Evolutionary conservation across 148 eudicot species (phyloP).

Genomic region (Diospyros lotus): DNA sequence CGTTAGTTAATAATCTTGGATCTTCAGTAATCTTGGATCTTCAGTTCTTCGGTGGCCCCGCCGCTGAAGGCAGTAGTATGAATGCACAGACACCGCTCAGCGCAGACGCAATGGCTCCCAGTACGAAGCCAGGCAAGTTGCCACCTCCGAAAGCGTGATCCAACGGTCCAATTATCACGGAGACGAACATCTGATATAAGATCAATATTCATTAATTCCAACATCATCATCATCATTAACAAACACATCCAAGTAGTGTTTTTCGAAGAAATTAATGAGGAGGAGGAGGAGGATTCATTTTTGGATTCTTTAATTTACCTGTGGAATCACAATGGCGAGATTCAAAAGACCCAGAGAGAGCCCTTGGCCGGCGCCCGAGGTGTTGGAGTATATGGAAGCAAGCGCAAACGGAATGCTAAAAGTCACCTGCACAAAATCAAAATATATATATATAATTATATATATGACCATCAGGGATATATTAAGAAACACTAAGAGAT

Average conservation of each 20-base stretch:
- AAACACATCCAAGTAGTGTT: no score
- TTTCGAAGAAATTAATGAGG: no score
- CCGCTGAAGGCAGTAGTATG: slow-evolving; percentile 50
- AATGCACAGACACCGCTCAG: slow-evolving; percentile 52
- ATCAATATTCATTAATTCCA: no score
- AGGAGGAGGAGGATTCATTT: no score
- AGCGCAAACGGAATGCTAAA: slow-evolving; percentile 82
- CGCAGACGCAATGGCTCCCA: slow-evolving; percentile 55
- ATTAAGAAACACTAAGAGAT: not conserved
- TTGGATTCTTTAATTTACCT: slow-evolving; percentile 28
- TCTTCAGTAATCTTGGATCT: not conserved
- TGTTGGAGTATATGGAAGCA: slow-evolving; percentile 72
- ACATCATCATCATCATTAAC: no score
- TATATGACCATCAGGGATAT: not conserved
- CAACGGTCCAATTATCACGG: slow-evolving; percentile 61
- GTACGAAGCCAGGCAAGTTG: slow-evolving; percentile 65
- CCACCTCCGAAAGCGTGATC: slow-evolving; percentile 74
- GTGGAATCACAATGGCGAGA: slow-evolving; percentile 81
- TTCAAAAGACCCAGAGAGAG: slow-evolving; percentile 75
- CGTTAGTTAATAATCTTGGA: not conserved
- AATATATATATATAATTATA: not conserved
- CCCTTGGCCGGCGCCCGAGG: slow-evolving; percentile 75
- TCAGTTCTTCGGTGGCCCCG: slow-evolving; percentile 1
- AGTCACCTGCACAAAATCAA: slow-evolving; percentile 43
- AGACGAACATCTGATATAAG: slow-evolving; percentile 57